Conservation (phyloP, 2,329 filamentous ascomycete species). For the Coniochaeta ligniaria region DNA sequence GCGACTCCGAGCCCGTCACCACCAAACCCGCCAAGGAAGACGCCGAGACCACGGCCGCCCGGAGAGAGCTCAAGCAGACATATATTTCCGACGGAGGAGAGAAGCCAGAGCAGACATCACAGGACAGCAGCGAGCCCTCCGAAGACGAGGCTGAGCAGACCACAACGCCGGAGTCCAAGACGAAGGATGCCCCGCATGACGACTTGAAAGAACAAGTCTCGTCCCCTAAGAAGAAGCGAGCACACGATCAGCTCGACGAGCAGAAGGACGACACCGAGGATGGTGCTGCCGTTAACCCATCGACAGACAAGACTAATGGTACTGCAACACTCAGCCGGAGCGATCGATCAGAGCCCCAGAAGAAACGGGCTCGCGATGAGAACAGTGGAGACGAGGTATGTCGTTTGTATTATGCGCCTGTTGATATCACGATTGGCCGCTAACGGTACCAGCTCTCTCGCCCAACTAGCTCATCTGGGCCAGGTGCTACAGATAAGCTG, state of each 20-base stretch:
- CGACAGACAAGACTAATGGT: constrained; percentile 35
- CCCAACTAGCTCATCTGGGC: constrained; percentile 10
- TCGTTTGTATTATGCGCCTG: background rate
- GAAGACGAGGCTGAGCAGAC: constrained; percentile 18
- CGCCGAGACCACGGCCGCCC: constrained; percentile 54
- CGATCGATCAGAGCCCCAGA: constrained; percentile 54
- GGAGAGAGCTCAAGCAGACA: constrained; percentile 58
- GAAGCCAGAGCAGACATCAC: constrained; percentile 12
- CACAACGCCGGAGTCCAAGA: constrained; percentile 27
- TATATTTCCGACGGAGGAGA: constrained; percentile 47
- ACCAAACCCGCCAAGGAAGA: constrained; percentile 40
- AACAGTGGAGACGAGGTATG: constrained; percentile 21
- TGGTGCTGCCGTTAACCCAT: constrained; percentile 22
- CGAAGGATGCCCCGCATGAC: constrained; percentile 25
- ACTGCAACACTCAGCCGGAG: constrained; percentile 34
- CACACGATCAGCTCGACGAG: constrained; percentile 50
- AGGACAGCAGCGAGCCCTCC: constrained; percentile 7
- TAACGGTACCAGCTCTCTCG: constrained; percentile 10
- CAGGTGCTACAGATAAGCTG: constrained; percentile 10
- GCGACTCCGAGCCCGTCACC: constrained; percentile 28
- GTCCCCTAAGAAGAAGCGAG: constrained; percentile 62
- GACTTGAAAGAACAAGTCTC: constrained; percentile 41
- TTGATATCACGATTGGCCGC: background rate
- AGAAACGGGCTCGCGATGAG: constrained; percentile 55
- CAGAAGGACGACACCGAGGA: constrained; percentile 30